Evolutionary conservation across 495 filamentous ascomycete species (phyloP).

Genomic region (Trichocladium antarcticum): DNA sequence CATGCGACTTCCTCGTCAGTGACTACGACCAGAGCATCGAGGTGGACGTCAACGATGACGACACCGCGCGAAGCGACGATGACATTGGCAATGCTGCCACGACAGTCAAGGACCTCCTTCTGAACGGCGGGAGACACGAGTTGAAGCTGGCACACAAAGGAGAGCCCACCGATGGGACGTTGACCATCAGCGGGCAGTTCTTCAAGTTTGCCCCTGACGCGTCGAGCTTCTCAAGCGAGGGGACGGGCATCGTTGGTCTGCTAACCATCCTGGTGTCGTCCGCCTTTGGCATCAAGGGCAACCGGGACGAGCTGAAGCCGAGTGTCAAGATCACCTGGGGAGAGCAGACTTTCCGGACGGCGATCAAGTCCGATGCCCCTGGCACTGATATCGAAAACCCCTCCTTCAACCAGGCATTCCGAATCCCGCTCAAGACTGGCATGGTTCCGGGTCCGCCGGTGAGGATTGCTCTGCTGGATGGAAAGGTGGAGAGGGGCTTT

Average conservation of each 20-base stretch:
- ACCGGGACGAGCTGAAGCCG: constrained; percentile 29
- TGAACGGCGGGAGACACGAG: constrained; percentile 26
- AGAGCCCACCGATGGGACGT: constrained; percentile 19
- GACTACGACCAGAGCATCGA: constrained; percentile 31
- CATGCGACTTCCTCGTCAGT: constrained; percentile 29
- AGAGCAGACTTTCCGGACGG: constrained; percentile 25
- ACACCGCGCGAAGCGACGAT: constrained; percentile 27
- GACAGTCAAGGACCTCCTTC: constrained; percentile 28
- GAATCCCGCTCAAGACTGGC: constrained; percentile 24
- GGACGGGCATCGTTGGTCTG: constrained; percentile 22
- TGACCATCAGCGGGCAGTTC: constrained; percentile 28
- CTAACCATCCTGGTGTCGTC: constrained; percentile 30
- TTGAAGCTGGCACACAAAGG: constrained; percentile 26
- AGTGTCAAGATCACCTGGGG: constrained; percentile 34
- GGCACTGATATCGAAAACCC: constrained; percentile 36
- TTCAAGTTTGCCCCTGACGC: constrained; percentile 25
- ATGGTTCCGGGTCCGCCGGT: constrained; percentile 23
- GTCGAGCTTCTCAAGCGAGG: constrained; percentile 17
- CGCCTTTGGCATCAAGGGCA: constrained; percentile 24
- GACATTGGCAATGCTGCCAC: constrained; percentile 31
- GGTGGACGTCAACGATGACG: constrained; percentile 30
- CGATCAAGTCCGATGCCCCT: constrained; percentile 27
- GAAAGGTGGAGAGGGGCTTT: constrained; percentile 20
- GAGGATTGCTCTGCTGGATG: constrained; percentile 28
- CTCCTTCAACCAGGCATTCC: constrained; percentile 30